Evolutionary conservation across 768 basidiomycete species (phyloP).

Genomic region (Tylopilus felleus): DNA sequence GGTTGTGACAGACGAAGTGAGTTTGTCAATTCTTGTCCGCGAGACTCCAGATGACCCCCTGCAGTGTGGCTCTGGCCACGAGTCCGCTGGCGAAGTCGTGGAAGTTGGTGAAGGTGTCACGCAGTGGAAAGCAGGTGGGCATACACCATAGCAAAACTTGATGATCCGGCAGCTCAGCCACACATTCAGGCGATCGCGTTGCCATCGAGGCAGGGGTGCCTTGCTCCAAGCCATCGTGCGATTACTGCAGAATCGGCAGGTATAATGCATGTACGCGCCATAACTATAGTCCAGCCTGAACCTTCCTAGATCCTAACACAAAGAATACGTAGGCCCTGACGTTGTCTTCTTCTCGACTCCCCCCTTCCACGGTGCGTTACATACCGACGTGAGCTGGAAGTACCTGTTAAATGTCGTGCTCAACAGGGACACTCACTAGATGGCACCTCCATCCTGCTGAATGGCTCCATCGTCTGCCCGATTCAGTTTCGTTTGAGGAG

Average conservation of each 20-base stretch:
- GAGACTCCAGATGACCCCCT: not conserved
- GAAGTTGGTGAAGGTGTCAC: conserved; percentile 65
- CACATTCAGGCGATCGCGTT: conserved; percentile 53
- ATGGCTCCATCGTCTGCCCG: conserved; percentile 65
- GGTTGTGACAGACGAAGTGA: conserved; percentile 65
- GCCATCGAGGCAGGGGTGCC: conserved; percentile 71
- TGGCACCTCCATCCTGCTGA: conserved; percentile 67
- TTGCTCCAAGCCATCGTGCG: conserved; percentile 59
- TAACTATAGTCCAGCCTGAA: not conserved
- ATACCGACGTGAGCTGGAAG: not conserved
- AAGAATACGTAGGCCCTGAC: conserved; percentile 30
- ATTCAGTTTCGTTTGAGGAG: conserved; percentile 61
- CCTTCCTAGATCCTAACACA: not conserved
- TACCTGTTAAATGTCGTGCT: not conserved
- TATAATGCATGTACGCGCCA: conserved; percentile 54
- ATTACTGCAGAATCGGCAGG: conserved; percentile 57
- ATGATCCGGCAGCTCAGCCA: not conserved
- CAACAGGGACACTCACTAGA: conserved; percentile 55
- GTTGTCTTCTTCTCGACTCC: conserved; percentile 70
- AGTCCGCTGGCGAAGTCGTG: conserved; percentile 65
- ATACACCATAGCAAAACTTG: not conserved
- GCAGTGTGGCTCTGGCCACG: conserved; percentile 67
- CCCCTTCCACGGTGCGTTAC: conserved; percentile 53
- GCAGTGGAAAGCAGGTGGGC: conserved; percentile 56
- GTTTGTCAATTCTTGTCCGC: not conserved